phyloP scores from a whole-genome alignment of 1,284 basidiomycete species.

The Trametes polyzona region DNA sequence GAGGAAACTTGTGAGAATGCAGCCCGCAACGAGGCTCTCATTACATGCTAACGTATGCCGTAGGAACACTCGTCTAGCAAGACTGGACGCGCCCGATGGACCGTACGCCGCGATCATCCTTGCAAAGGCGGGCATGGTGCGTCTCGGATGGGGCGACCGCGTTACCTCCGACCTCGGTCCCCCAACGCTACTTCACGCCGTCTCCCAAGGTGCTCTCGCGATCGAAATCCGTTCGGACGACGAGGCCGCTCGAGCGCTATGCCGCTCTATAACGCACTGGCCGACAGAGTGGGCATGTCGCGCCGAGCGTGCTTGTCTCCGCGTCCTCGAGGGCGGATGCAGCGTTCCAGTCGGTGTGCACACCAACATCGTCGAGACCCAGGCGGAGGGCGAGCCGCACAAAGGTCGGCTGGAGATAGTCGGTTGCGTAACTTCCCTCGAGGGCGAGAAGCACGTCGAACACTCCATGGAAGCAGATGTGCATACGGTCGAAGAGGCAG shows the following conservation, averaged over 20 bases:
- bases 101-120: conserved; percentile 91
- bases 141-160: conserved; percentile 77
- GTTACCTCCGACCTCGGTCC: conserved; percentile 79
- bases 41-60: background rate
- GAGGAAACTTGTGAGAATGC: conserved; percentile 75
- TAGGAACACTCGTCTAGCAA: conserved; percentile 88
- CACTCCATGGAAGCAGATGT: conserved; percentile 63
- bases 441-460: conserved; percentile 74
- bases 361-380: conserved; percentile 46
- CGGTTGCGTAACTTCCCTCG: conserved; percentile 81
- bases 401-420: conserved; percentile 60
- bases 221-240: conserved; percentile 87
- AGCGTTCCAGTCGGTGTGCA: conserved; percentile 95
- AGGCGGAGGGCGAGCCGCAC: conserved; percentile 29
- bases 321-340: conserved; percentile 94
- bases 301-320: conserved; percentile 87
- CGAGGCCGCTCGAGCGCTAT: conserved; percentile 60
- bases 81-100: conserved; percentile 87
- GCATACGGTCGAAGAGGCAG: conserved; percentile 60
- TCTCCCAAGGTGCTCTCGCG: conserved; percentile 92
- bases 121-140: conserved; percentile 92
- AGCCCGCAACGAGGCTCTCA: background rate
- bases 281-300: conserved; percentile 75
- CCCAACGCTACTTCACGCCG: conserved; percentile 85
- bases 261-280: conserved; percentile 73